These are phyloP conservation scores for Collybiopsis luxurians DNA, from an alignment of 768 basidiomycete species.

Conservation along the genomic window DNA sequence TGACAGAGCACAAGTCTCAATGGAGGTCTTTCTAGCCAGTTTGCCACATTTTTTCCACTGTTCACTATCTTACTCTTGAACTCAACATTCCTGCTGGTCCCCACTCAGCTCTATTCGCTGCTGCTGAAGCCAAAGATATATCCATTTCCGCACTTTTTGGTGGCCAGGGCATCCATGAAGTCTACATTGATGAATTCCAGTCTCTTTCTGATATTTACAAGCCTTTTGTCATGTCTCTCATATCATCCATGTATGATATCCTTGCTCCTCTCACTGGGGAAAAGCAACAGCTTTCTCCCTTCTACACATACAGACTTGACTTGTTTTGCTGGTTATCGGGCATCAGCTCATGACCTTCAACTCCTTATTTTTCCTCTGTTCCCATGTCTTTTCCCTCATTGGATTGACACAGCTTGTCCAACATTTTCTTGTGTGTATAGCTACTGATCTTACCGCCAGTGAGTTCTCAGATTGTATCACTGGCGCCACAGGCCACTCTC, in stretches of 20 bases:
- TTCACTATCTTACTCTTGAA: too few relatives aligned
- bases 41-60: too few relatives aligned
- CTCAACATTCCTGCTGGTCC: constrained; percentile 58
- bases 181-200: constrained; percentile 96
- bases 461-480: constrained; percentile 73
- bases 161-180: constrained; percentile 97
- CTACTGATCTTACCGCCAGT: constrained; percentile 72
- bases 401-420: constrained; percentile 95
- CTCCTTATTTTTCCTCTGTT: constrained; percentile 86
- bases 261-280: constrained; percentile 70
- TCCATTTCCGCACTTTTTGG: constrained; percentile 93
- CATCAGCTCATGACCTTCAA: constrained; percentile 64
- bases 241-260: constrained; percentile 63
- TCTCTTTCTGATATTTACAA: constrained; percentile 87
- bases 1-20: too few relatives aligned
- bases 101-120: constrained; percentile 65
- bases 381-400: constrained; percentile 93
- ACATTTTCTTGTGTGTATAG: constrained; percentile 79
- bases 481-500: constrained; percentile 96
- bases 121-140: constrained; percentile 57
- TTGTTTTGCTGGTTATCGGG: constrained; percentile 83
- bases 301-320: constrained; percentile 81
- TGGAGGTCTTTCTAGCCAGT: too few relatives aligned
- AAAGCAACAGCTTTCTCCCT: constrained; percentile 47
- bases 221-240: constrained; percentile 77